phyloP scores from a whole-genome alignment of 345 rosid species.

The Melaleuca alternifolia region DNA sequence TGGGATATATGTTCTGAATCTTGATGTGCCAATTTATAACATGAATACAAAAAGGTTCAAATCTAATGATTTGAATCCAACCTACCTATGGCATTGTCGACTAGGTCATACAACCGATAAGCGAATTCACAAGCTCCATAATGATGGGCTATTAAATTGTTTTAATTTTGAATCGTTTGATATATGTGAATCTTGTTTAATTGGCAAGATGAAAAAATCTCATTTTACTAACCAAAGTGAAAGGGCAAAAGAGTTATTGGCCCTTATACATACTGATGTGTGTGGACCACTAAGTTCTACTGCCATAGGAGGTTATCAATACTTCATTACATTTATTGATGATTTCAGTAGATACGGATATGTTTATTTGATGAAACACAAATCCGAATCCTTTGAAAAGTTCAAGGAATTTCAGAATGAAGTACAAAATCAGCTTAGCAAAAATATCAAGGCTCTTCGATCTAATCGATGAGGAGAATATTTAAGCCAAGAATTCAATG shows the following conservation, averaged over 20 bases:
- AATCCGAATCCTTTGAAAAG: neutral
- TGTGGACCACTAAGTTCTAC: neutral
- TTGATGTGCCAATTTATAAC: no score
- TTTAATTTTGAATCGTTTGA: neutral
- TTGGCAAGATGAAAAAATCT: neutral
- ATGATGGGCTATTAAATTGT: neutral
- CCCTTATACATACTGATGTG: neutral
- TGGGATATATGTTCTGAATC: no score
- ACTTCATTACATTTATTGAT: neutral
- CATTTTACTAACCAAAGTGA: neutral
- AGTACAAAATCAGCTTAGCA: neutral
- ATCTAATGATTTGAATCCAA: neutral
- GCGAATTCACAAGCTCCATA: neutral
- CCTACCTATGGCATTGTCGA: neutral
- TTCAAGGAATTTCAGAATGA: neutral
- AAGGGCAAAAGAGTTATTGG: neutral
- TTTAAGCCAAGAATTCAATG: neutral
- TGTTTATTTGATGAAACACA: neutral
- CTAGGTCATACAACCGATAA: neutral
- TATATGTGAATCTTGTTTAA: neutral
- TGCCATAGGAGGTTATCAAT: neutral
- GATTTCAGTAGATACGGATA: neutral
- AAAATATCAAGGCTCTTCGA: slow-evolving; percentile 1
- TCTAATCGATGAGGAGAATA: slow-evolving; percentile 3
- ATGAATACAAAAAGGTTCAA: no score